These are phyloP conservation scores for Candida chauliodis DNA, from an alignment of 805 yeast species.

Conservation along the genomic window DNA sequence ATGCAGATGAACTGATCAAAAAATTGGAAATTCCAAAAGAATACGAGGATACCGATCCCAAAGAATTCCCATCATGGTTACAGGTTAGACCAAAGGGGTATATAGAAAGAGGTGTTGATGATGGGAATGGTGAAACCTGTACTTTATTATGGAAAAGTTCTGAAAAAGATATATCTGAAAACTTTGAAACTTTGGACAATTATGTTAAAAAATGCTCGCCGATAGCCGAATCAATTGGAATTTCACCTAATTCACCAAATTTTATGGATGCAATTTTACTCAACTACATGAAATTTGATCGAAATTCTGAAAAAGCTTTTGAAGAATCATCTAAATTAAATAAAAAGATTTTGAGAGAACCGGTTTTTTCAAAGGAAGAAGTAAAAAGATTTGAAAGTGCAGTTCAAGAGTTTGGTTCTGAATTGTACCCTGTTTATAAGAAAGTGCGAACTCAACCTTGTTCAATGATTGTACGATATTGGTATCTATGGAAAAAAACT, in stretches of 20 bases:
- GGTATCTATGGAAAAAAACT: conserved; percentile 91
- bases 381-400: conserved; percentile 68
- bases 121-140: conserved; percentile 46
- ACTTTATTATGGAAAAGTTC: conserved; percentile 65
- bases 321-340: conserved; percentile 45
- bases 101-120: conserved; percentile 77
- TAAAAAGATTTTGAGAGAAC: conserved; percentile 65
- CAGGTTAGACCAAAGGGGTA: conserved; percentile 79
- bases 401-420: conserved; percentile 70
- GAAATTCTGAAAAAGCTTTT: conserved; percentile 50
- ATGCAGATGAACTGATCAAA: conserved; percentile 15
- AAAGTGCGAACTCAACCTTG: conserved; percentile 71
- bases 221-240: conserved; percentile 51
- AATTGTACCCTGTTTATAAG: conserved; percentile 67
- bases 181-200: conserved; percentile 40
- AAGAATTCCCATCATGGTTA: conserved; percentile 67
- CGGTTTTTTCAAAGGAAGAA: conserved; percentile 67
- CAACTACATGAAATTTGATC: conserved; percentile 48
- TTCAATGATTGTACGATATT: conserved; percentile 79
- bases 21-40: conserved; percentile 47
- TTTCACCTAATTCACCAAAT: conserved; percentile 70
- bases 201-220: conserved; percentile 56
- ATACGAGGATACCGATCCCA: conserved; percentile 35
- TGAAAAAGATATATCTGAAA: conserved; percentile 21
- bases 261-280: conserved; percentile 72